Percentiles rank a stretch among this genome's conserved stretches.
These are phyloP conservation scores for Chloropicon primus DNA, from an alignment of 139 green algal genomes.

Conservation along the genomic window DNA sequence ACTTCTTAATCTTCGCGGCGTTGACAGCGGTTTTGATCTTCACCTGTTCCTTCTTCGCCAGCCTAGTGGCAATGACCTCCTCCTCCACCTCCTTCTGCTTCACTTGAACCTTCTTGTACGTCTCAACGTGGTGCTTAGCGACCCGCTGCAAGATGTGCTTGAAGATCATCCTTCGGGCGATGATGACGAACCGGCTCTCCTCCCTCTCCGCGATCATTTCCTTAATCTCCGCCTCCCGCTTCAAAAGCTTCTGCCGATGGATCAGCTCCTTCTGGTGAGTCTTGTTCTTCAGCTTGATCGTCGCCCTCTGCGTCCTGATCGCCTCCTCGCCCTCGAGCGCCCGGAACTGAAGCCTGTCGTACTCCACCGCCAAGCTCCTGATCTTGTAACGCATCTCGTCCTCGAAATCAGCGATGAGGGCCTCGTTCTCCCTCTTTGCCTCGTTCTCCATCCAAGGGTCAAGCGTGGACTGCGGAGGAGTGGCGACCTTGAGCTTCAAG, in stretches of 20 bases:
- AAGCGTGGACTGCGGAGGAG: not conserved
- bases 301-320: not conserved
- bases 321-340: not conserved
- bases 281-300: not conserved
- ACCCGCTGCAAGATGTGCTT: not conserved
- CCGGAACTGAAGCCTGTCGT: not conserved
- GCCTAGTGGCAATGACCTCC: not conserved
- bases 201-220: not conserved
- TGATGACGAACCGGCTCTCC: not conserved
- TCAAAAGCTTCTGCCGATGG: not conserved
- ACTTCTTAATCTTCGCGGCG: not conserved
- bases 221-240: not conserved
- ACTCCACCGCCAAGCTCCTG: not conserved
- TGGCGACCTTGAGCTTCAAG: not conserved
- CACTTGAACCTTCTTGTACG: not conserved
- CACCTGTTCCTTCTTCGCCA: not conserved
- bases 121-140: not conserved
- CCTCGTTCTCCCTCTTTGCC: not conserved
- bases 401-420: not conserved
- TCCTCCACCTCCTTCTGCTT: not conserved
- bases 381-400: not conserved
- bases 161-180: not conserved
- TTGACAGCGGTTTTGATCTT: not conserved
- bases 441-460: not conserved
- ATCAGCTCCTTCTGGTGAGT: not conserved